Evolutionary conservation across 768 basidiomycete species (phyloP), one percentile per base, ranked within the genome.

Genomic region (Suillus alpinus): DNA sequence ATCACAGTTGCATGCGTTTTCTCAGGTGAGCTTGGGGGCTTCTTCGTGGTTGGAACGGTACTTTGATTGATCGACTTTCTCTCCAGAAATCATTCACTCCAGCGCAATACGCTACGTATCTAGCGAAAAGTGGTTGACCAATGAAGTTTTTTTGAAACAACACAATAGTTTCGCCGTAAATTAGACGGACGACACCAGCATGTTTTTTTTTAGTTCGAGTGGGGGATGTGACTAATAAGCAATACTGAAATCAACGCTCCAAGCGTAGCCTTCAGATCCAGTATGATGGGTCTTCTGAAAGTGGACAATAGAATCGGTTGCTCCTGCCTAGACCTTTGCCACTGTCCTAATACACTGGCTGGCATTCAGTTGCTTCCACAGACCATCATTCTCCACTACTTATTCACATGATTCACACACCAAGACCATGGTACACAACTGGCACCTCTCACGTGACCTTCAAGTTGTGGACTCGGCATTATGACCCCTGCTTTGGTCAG

Each of bases 1-100:
- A 59, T 78, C 88, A 0, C 83, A 88, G 59, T 87, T 94, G 82
- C 92, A 94, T 66, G 92, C 92, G 5, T 94, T 94, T 73, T 92
- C 92, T 14, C 92, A 94, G 86, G 92, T 92, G 65, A 57, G 49
- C 5, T 50, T n/a, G 2, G 75, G 53, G 26, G 49, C 13, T 39
- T 4, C 29, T 6, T 39, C 18, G 18, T 29, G 10, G 12, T 55
- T 32, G 59, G 32, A 3, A 14, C 53, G 36, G 51, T 46, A 32
- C 39, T 26, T 59, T 50, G 7, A 10, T 58, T 37, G 8, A 26
- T 53, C 9, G 6, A 6, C 36, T 62, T 36, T 10, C n/a, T 32
- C 31, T 39, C 32, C 63, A 91, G 89, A 91, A 88, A 85, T 86
- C 89, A 0, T 83, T 85, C 60, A 91, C 89, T 4, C 87, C 84